phyloP scores from a whole-genome alignment of 345 rosid species.

The Litchi chinensis region DNA sequence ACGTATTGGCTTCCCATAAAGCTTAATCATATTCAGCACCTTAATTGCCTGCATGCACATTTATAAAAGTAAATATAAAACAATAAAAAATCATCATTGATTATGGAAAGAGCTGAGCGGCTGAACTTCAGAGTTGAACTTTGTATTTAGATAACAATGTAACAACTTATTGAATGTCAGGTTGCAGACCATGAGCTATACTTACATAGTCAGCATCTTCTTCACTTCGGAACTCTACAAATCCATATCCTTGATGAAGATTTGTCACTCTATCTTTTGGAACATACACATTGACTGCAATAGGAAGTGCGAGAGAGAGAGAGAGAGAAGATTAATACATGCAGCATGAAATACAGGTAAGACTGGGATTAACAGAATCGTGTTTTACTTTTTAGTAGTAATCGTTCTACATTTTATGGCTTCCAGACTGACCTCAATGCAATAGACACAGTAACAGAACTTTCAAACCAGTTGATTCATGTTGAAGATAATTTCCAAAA shows the following conservation, averaged over 20 bases:
- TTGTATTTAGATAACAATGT: background rate
- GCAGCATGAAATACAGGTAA: background rate
- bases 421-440: background rate
- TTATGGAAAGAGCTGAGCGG: background rate
- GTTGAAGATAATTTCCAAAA: background rate
- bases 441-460: background rate
- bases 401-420: background rate
- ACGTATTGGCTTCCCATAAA: slow-evolving; percentile 91
- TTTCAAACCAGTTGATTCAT: background rate
- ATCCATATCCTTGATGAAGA: slow-evolving; percentile 92
- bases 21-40: slow-evolving; percentile 97
- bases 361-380: background rate
- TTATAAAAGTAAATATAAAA: background rate
- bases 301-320: background rate
- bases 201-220: slow-evolving; percentile 98
- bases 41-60: slow-evolving; percentile 80
- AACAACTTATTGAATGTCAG: background rate
- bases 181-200: background rate
- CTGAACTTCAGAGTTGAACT: background rate
- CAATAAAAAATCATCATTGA: background rate
- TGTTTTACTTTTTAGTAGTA: background rate
- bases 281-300: slow-evolving; percentile 87
- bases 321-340: background rate
- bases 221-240: slow-evolving; percentile 89
- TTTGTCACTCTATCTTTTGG: slow-evolving; percentile 98